A percentile compares a stretch with the other conserved stretches of the same genome.
These are phyloP conservation scores for Achaetomium macrosporum DNA, from an alignment of 2,329 filamentous ascomycete species.

Conservation along the genomic window DNA sequence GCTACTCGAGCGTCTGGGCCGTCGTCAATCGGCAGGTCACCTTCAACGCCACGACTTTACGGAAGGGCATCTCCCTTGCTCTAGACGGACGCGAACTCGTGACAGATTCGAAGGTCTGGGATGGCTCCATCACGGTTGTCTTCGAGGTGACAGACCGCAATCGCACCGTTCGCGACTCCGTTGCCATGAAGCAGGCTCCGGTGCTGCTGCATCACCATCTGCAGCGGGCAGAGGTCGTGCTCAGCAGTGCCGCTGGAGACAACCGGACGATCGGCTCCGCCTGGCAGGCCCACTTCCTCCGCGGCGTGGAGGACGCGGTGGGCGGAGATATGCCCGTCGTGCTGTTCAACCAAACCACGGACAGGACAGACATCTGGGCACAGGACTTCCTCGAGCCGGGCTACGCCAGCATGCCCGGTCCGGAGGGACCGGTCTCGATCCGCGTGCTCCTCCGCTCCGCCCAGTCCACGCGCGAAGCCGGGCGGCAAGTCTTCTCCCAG, in stretches of 20 bases:
- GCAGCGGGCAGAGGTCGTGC: conserved; percentile 24
- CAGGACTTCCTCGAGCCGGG: conserved; percentile 8
- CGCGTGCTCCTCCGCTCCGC: conserved; percentile 8
- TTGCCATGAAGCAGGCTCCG: conserved; percentile 33
- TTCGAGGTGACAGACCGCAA: conserved; percentile 28
- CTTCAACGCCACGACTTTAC: conserved; percentile 28
- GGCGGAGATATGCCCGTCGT: not conserved
- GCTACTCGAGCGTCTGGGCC: not conserved
- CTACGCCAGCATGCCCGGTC: conserved; percentile 9
- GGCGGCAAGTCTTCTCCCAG: conserved; percentile 7
- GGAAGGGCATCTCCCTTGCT: conserved; percentile 30
- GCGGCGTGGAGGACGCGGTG: not conserved
- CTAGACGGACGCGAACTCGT: conserved; percentile 32
- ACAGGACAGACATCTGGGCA: conserved; percentile 5
- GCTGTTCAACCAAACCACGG: conserved; percentile 3
- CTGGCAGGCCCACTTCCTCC: conserved; percentile 4
- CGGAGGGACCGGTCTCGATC: conserved; percentile 1
- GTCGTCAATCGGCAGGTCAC: conserved; percentile 24
- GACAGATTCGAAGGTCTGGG: conserved; percentile 24
- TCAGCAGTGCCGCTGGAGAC: conserved; percentile 2
- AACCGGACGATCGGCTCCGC: not conserved
- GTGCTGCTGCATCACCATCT: conserved; percentile 35
- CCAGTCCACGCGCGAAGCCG: conserved; percentile 3
- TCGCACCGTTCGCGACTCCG: conserved; percentile 22
- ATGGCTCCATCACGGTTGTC: conserved; percentile 26